Percentiles rank a stretch among this genome's conserved stretches.
Evolutionary conservation across 192 early-diverging fungal genomes (phyloP).

Genomic region (Linnemannia zychae): DNA sequence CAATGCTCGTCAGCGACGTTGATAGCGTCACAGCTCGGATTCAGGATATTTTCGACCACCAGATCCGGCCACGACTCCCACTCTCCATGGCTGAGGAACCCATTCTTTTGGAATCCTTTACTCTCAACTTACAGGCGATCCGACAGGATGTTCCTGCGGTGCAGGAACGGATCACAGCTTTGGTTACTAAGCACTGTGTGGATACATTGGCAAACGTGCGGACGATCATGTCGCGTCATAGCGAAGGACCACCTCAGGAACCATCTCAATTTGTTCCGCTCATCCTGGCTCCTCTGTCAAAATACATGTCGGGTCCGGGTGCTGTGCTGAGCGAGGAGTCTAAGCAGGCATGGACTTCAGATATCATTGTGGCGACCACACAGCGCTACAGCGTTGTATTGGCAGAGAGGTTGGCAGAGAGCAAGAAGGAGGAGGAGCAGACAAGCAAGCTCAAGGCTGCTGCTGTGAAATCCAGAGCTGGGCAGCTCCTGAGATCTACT

Average conservation of each 20-base stretch:
- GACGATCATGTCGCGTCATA: conserved; percentile 54
- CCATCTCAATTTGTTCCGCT: conserved; percentile 65
- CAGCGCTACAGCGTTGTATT: conserved; percentile 37
- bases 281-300: conserved; percentile 61
- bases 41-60: conserved; percentile 30
- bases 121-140: conserved; percentile 16
- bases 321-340: conserved; percentile 34
- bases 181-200: conserved; percentile 63
- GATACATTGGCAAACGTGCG: conserved; percentile 58
- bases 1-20: conserved; percentile 59
- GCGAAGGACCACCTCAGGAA: conserved; percentile 60
- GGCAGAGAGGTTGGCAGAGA: conserved; percentile 55
- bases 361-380: conserved; percentile 60
- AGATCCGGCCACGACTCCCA: conserved; percentile 64
- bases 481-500: background rate
- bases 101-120: conserved; percentile 58
- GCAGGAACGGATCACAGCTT: conserved; percentile 48
- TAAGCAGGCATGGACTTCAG: conserved; percentile 31
- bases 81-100: conserved; percentile 57
- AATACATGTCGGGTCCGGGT: conserved; percentile 46
- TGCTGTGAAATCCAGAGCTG: conserved; percentile 12
- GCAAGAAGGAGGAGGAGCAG: conserved; percentile 25
- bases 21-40: conserved; percentile 50
- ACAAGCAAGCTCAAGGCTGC: conserved; percentile 17
- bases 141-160: conserved; percentile 56